phyloP scores from a whole-genome alignment of 768 basidiomycete species.

The Rhizopogon salebrosus region DNA sequence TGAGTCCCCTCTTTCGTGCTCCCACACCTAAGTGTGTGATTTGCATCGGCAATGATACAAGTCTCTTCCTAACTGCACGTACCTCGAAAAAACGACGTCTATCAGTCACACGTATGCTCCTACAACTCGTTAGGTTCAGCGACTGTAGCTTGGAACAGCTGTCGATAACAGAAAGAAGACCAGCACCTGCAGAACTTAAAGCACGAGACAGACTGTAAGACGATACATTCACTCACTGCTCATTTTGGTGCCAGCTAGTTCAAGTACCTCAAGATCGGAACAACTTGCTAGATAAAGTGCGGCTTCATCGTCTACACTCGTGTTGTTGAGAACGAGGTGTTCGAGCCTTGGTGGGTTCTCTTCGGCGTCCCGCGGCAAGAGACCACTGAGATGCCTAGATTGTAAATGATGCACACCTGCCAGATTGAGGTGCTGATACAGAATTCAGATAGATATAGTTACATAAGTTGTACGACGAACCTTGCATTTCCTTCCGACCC shows the following conservation, averaged over 20 bases:
- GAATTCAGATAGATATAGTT: background rate
- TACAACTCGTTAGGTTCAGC: constrained; percentile 64
- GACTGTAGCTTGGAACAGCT: constrained; percentile 45
- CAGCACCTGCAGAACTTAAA: constrained; percentile 35
- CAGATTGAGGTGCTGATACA: constrained; percentile 50
- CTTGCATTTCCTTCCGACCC: constrained; percentile 56
- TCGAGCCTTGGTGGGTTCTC: constrained; percentile 34
- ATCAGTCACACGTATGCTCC: constrained; percentile 54
- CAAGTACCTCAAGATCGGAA: constrained; percentile 39
- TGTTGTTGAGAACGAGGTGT: constrained; percentile 53
- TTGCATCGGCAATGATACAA: background rate
- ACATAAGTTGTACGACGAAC: constrained; percentile 26
- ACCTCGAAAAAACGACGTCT: constrained; percentile 67
- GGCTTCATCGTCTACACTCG: constrained; percentile 54
- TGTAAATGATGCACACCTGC: constrained; percentile 46
- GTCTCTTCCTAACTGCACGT: background rate
- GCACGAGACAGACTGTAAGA: background rate
- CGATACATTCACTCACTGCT: constrained; percentile 38
- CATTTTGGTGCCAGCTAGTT: constrained; percentile 54
- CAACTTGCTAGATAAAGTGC: constrained; percentile 51
- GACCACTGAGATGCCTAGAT: constrained; percentile 46
- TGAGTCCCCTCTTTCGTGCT: constrained; percentile 10
- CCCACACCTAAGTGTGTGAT: constrained; percentile 17
- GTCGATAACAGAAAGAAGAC: constrained; percentile 53
- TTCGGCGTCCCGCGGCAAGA: constrained; percentile 25